Percentiles rank a stretch among this genome's conserved stretches.
These are phyloP conservation scores for Farysia itapuensis DNA, from an alignment of 1,284 basidiomycete species.

Conservation along the genomic window DNA sequence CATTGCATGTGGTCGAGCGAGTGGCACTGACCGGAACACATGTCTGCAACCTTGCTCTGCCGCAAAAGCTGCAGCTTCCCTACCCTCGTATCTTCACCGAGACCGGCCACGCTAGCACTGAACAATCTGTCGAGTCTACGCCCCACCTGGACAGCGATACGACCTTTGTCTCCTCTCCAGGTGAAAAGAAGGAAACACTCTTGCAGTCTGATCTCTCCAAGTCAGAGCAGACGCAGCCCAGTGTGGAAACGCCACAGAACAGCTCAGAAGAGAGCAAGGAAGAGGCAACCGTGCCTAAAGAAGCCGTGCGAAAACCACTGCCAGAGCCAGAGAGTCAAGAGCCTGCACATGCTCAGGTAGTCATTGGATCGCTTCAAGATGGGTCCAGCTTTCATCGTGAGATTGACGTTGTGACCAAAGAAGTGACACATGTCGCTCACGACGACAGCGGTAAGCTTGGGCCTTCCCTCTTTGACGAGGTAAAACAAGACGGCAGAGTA, in stretches of 20 bases:
- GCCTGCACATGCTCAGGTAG: constrained; percentile 20
- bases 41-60: constrained; percentile 16
- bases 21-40: constrained; percentile 17
- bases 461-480: constrained; percentile 26
- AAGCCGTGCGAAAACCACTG: constrained; percentile 9
- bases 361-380: constrained; percentile 13
- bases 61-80: constrained; percentile 21
- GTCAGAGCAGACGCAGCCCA: background rate
- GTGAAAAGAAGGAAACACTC: background rate
- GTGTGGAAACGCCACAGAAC: background rate
- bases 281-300: background rate
- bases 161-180: background rate
- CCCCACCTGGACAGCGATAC: background rate
- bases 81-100: constrained; percentile 26
- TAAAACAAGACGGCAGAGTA: constrained; percentile 34
- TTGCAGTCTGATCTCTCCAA: background rate
- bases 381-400: constrained; percentile 14
- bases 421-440: constrained; percentile 16
- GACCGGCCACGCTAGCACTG: background rate
- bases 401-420: constrained; percentile 28
- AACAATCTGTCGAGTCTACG: background rate
- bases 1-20: constrained; percentile 14
- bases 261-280: background rate
- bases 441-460: constrained; percentile 2
- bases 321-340: constrained; percentile 5